Evolutionary conservation across 108 stramenopile genomes (phyloP), one percentile per base, ranked within the genome.

Genomic region (Schizochytrium sp.): DNA sequence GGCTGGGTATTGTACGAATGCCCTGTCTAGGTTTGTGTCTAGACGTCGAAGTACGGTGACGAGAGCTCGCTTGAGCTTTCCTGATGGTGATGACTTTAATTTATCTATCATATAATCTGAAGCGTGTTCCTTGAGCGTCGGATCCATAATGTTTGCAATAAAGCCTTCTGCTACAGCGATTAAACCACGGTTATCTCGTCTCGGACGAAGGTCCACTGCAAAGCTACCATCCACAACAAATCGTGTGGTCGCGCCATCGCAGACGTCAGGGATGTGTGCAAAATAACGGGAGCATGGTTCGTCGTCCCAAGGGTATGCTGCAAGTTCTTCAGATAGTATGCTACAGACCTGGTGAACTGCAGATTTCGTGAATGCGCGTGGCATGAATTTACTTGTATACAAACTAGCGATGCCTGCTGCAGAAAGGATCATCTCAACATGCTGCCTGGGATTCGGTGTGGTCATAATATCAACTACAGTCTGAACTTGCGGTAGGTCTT

Each of bases 291-390:
- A 69, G 28, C 64, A 69, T 15, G 64, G 64, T 38, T 15, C 64
- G 64, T 69, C 64, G 28, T 69, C 64, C 64, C 64, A 69, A 15
- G 64, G 3, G 28, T 13, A 69, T 0, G 64, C 12, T 8, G 15
- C 0, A 44, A 69, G 64, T 15, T 69, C 64, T 44, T 69, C 64
- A 38, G 42, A 69, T 38, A 69, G 64, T 5, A 69, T 38, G 28
- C 64, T 69, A 0, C 64, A 69, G 28, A 69, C 64, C 64, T 69
- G 64, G 64, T 69, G 64, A 38, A 69, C 64, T 7, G 64, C 64
- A 69, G 64, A 44, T 15, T 69, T 69, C 42, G 64, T 69, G 64
- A 69, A 69, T 38, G 64, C 64, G 64, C 64, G 64, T 7, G 44
- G 12, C 12, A 69, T 69, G 28, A 69, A 69, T 44, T 69, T 69